phyloP scores from a whole-genome alignment of 805 yeast genomes.

The Pichia pseudocactophila region DNA sequence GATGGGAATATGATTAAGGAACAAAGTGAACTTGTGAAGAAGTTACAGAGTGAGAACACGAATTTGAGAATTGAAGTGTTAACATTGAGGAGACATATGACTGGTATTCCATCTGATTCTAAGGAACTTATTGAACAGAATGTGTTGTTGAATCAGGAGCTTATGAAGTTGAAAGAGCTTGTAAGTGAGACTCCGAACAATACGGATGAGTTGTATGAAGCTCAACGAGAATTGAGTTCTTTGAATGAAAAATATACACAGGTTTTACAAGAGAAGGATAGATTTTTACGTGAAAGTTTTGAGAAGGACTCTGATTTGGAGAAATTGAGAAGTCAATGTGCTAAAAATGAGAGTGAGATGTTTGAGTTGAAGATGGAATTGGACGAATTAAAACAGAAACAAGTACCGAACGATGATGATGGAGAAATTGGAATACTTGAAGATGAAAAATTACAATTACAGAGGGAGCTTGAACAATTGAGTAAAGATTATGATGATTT shows the following conservation, averaged over 20 bases:
- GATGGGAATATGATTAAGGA: constrained; percentile 19
- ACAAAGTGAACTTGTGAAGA: constrained; percentile 22
- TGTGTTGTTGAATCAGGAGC: constrained; percentile 9
- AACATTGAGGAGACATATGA: constrained; percentile 30
- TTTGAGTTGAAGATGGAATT: constrained; percentile 1
- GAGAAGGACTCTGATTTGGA: constrained; percentile 3
- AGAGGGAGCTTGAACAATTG: constrained; percentile 8
- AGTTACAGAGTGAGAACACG: constrained; percentile 33
- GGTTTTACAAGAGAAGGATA: constrained; percentile 5
- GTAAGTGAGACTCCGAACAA: background rate
- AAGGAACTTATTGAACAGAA: constrained; percentile 24
- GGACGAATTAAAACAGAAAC: background rate
- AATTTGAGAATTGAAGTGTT: constrained; percentile 35
- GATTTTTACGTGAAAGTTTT: background rate
- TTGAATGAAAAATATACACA: too few relatives aligned
- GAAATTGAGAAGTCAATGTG: constrained; percentile 5
- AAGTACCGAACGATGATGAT: background rate
- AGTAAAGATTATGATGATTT: constrained; percentile 8
- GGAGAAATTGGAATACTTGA: constrained; percentile 3
- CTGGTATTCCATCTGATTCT: constrained; percentile 36
- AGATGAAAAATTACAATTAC: constrained; percentile 4
- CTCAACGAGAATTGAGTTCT: too few relatives aligned
- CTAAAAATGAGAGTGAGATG: background rate
- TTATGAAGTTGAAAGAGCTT: constrained; percentile 5
- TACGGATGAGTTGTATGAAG: background rate